Evolutionary conservation across 116 monocot genomes (phyloP).

Genomic region (Cymodocea nodosa): DNA sequence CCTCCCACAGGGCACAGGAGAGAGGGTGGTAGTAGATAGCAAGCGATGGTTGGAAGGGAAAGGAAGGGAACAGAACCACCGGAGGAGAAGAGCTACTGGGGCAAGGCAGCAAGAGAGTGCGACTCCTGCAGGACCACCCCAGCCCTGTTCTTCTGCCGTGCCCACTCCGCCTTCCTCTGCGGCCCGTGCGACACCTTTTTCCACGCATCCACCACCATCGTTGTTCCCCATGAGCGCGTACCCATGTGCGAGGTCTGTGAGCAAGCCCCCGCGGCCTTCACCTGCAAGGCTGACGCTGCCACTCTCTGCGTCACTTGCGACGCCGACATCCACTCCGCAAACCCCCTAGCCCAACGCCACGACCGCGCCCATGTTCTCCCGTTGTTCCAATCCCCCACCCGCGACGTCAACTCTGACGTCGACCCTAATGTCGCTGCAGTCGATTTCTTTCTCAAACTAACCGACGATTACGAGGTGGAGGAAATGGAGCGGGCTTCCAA

Average conservation of each 20-base stretch:
- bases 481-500: neutral
- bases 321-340: conserved; percentile 67
- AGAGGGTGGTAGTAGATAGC: too few relatives aligned
- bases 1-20: too few relatives aligned
- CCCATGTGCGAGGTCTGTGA: conserved; percentile 74
- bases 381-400: conserved; percentile 21
- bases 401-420: neutral
- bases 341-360: conserved; percentile 59
- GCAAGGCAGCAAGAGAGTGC: conserved; percentile 17
- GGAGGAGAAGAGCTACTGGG: conserved; percentile 14
- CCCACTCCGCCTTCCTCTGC: conserved; percentile 63
- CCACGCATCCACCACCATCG: conserved; percentile 20
- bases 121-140: conserved; percentile 42
- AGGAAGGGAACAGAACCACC: neutral
- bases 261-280: conserved; percentile 48
- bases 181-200: conserved; percentile 34
- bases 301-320: conserved; percentile 57
- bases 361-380: conserved; percentile 47
- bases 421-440: neutral
- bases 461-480: neutral
- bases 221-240: conserved; percentile 43
- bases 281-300: conserved; percentile 79
- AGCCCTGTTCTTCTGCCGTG: conserved; percentile 43
- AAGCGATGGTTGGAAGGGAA: neutral
- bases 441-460: neutral